Evolutionary conservation across 306 rosid species (phyloP).

Genomic region (Vigna trinervia): DNA sequence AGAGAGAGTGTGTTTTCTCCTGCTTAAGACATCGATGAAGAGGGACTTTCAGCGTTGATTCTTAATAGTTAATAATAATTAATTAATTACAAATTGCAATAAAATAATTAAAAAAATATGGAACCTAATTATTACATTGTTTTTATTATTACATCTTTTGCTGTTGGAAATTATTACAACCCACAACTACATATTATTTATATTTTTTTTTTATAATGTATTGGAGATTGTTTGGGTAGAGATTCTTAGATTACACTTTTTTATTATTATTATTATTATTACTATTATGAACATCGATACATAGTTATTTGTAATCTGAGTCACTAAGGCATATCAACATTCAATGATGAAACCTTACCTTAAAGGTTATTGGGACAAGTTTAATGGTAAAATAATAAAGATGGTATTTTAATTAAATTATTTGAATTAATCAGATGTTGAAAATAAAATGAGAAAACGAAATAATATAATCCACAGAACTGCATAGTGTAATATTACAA

Average conservation of each 20-base stretch:
- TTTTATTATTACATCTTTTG: slow-evolving; percentile 28
- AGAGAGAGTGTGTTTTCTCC: background rate
- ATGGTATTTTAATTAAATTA: no score
- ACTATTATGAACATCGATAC: background rate
- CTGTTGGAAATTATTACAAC: slow-evolving; percentile 21
- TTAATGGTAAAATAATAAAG: background rate
- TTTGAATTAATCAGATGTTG: no score
- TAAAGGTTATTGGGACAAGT: background rate
- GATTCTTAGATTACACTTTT: slow-evolving; percentile 2
- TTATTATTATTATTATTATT: background rate
- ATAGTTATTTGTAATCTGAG: background rate
- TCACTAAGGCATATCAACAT: background rate
- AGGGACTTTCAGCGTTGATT: slow-evolving; percentile 51
- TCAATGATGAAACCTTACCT: slow-evolving; percentile 1
- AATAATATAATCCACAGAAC: no score
- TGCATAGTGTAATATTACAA: no score
- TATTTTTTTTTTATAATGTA: background rate
- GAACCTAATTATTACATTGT: slow-evolving; percentile 31
- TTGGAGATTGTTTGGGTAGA: slow-evolving; percentile 15
- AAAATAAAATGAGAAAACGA: no score
- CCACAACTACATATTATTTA: background rate
- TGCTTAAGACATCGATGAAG: slow-evolving; percentile 47
- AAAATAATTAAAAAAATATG: slow-evolving; percentile 27
- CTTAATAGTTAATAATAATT: slow-evolving; percentile 37
- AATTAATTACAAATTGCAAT: slow-evolving; percentile 18